Conservation (phyloP, 345 rosid genomes). For the Viola odorata region DNA sequence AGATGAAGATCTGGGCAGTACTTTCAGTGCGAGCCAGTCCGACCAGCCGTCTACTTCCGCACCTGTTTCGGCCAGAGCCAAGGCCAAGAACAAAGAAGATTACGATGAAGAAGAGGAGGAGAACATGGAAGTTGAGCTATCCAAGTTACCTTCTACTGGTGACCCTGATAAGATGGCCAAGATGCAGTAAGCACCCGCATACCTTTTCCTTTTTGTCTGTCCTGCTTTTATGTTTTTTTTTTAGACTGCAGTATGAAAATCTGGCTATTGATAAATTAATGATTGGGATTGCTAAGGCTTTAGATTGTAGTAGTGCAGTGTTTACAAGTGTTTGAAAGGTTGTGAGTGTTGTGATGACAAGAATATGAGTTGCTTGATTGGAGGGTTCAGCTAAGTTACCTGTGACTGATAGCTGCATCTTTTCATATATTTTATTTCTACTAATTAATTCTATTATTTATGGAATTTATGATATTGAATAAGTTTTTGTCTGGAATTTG, state of each 20-base stretch:
- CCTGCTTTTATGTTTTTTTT: background rate
- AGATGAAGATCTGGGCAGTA: slow-evolving; percentile 8
- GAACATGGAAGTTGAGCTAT: slow-evolving; percentile 78
- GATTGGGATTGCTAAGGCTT: no score
- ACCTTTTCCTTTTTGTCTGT: background rate
- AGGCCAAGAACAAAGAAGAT: slow-evolving; percentile 49
- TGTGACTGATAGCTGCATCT: no score
- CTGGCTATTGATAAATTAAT: no score
- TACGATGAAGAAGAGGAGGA: slow-evolving; percentile 87
- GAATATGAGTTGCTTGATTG: no score
- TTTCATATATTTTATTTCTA: no score
- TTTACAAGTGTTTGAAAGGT: no score
- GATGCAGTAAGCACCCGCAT: slow-evolving; percentile 64
- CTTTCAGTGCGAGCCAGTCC: background rate
- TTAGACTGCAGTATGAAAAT: no score
- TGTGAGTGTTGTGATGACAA: no score
- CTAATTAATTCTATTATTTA: no score
- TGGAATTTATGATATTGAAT: background rate
- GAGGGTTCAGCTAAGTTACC: no score
- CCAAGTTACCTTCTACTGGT: slow-evolving; percentile 59
- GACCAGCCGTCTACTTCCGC: slow-evolving; percentile 18
- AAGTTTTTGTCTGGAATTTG: background rate
- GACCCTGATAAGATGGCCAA: slow-evolving; percentile 84
- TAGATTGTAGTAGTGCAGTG: no score
- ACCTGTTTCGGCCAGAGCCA: slow-evolving; percentile 9